phyloP scores from a whole-genome alignment of 75 land plant genomes.

The Isoetes taiwanensis region DNA sequence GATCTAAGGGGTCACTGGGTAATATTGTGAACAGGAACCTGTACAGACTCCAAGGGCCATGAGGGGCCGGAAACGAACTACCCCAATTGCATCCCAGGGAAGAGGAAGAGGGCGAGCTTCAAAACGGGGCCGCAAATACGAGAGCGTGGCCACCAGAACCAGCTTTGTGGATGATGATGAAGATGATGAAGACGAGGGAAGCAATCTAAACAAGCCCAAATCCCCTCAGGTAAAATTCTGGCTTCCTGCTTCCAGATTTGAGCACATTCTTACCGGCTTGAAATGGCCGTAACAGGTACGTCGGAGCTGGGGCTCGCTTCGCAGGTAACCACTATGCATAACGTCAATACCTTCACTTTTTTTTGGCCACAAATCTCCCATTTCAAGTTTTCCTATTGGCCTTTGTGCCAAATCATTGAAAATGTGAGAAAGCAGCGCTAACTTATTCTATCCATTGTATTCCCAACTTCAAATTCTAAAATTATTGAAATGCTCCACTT shows the following conservation, averaged over 20 bases:
- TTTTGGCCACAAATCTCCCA: too few relatives aligned
- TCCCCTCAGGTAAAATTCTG: slow-evolving; percentile 9
- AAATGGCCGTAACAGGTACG: slow-evolving; percentile 7
- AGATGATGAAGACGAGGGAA: slow-evolving; percentile 13
- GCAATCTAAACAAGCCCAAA: not conserved
- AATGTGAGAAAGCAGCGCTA: too few relatives aligned
- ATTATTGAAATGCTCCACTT: too few relatives aligned
- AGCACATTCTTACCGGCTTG: not conserved
- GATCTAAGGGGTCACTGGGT: not conserved
- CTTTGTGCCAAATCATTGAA: too few relatives aligned
- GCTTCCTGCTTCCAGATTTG: too few relatives aligned
- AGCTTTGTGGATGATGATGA: slow-evolving; percentile 40
- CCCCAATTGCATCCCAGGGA: slow-evolving; percentile 45
- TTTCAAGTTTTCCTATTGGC: too few relatives aligned
- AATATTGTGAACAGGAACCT: slow-evolving; percentile 25
- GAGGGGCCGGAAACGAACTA: slow-evolving; percentile 47
- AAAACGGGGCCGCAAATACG: slow-evolving; percentile 62
- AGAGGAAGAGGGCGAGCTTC: slow-evolving; percentile 47
- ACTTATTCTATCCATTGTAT: too few relatives aligned
- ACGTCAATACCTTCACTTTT: too few relatives aligned
- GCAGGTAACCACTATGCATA: slow-evolving; percentile 6
- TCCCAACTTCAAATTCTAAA: too few relatives aligned
- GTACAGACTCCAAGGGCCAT: slow-evolving; percentile 20
- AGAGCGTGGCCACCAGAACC: slow-evolving; percentile 24
- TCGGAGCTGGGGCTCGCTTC: slow-evolving; percentile 16